Percentiles rank a stretch among this genome's conserved stretches.
phyloP scores from a whole-genome alignment of 768 basidiomycete genomes.

The Rhodotorula babjevae region DNA sequence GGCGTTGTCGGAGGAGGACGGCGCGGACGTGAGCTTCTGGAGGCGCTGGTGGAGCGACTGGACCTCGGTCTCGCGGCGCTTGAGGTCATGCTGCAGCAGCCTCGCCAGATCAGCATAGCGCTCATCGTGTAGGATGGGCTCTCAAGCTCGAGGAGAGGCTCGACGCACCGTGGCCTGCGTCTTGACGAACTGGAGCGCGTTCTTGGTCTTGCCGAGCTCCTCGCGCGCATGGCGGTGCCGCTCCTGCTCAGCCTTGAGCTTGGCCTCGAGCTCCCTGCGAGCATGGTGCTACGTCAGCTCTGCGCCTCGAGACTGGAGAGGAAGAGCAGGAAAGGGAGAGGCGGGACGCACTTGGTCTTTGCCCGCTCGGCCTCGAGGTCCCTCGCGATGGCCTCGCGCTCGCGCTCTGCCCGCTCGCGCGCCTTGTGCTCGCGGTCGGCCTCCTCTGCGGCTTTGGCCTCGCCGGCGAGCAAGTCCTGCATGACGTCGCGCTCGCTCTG shows the following conservation, averaged over 20 bases:
- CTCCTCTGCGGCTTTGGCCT: background rate
- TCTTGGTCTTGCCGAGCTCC: constrained; percentile 22
- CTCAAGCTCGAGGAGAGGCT: no score
- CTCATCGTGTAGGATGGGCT: no score
- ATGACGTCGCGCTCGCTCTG: background rate
- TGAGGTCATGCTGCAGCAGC: constrained; percentile 22
- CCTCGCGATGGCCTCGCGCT: background rate
- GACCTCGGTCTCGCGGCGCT: constrained; percentile 26
- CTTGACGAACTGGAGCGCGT: constrained; percentile 25
- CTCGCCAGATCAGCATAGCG: no score
- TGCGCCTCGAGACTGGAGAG: rapidly evolving
- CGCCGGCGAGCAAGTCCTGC: constrained; percentile 3
- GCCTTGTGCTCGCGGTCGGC: constrained; percentile 7
- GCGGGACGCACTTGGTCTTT: constrained; percentile 8
- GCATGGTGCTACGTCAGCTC: background rate
- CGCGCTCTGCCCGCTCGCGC: constrained; percentile 2
- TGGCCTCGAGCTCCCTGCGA: constrained; percentile 7
- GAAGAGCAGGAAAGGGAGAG: background rate
- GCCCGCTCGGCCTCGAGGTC: constrained; percentile 22
- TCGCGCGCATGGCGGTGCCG: constrained; percentile 10
- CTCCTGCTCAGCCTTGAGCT: constrained; percentile 22
- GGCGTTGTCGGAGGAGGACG: constrained; percentile 7
- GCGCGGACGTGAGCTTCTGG: constrained; percentile 19
- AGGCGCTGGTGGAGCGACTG: constrained; percentile 11
- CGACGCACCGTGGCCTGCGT: constrained; percentile 19